Evolutionary conservation across 768 basidiomycete species (phyloP), one percentile per base, ranked within the genome.

Genomic region (Mycena epipterygia): DNA sequence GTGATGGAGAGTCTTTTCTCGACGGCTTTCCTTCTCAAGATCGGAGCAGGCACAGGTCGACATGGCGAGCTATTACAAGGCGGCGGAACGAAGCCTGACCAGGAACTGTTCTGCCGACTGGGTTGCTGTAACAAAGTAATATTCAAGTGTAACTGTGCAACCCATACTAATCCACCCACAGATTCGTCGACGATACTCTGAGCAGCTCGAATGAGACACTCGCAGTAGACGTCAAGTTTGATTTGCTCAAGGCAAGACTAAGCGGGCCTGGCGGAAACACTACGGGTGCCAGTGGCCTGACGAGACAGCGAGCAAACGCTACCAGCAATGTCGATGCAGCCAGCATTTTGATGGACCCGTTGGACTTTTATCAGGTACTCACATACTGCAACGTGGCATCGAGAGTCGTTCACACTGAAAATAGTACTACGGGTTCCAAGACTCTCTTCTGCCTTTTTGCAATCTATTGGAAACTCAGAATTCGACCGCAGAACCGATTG

Each of bases 81-180:
- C 85, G 0, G 86, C 85, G 1, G 86, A 87, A 66, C 81, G 86
- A 33, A 86, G 85, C 66, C 77, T 87, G 25, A 85, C 85, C 0
- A 79, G 85, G 21, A 88, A 88, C 71, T 88, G 86, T 67, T 87
- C 85, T 7, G 85, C 85, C 1, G 87, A 88, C 79, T 88, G 86
- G 86, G 83, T 85, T 57, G 83, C 84, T 5, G 84, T 87, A 13
- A 87, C 86, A 33, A 76, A 76, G 75, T 80, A 63, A 23, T 39
- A 75, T 73, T 59, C 17, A 7, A 37, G 59, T 7, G 6, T 39
- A 32, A 25, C 3, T 5, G 9, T 13, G n/a, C 16, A 41, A 16
- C 11, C 33, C 53, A 4, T 21, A 25, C 27, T 17, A 25, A 59
- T n/a, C 32, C 19, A 16, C 27, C 9, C 48, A 5, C 29, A 81